A percentile compares a stretch with the other conserved stretches of the same genome.
phyloP scores from a whole-genome alignment of 1,284 basidiomycete species.

The Sporisorium graminicola region DNA sequence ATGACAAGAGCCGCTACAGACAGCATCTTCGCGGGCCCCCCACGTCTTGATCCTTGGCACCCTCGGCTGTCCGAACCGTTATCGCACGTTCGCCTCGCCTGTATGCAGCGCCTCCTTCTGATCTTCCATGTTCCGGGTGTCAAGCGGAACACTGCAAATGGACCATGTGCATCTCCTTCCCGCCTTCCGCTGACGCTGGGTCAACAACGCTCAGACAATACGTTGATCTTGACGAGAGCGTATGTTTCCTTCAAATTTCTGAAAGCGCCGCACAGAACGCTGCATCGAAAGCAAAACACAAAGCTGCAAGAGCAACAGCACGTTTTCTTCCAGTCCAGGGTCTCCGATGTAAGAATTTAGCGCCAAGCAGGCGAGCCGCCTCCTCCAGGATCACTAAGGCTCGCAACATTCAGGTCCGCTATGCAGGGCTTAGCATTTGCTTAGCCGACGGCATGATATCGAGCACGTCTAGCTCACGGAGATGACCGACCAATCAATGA shows the following conservation, averaged over 20 bases:
- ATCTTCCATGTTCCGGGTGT: constrained; percentile 10
- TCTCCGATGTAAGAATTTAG: background rate
- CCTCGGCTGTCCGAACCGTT: constrained; percentile 36
- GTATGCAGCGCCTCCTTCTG: constrained; percentile 3
- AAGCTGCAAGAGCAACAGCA: constrained; percentile 3
- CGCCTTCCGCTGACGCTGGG: too few species aligned
- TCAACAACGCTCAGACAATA: too few species aligned
- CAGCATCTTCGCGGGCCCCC: background rate
- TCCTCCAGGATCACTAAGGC: constrained; percentile 5
- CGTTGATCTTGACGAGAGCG: too few species aligned
- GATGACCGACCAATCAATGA: constrained; percentile 42
- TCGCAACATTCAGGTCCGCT: constrained; percentile 13
- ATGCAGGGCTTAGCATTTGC: constrained; percentile 14
- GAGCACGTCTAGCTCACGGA: constrained; percentile 15
- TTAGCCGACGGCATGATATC: constrained; percentile 24
- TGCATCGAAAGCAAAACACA: background rate
- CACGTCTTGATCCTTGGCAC: constrained; percentile 27
- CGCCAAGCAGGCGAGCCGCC: constrained; percentile 14
- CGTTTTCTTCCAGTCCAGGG: constrained; percentile 15
- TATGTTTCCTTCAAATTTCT: background rate
- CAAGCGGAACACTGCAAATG: background rate
- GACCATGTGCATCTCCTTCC: too few species aligned
- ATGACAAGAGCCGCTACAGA: constrained; percentile 7
- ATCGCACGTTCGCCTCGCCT: constrained; percentile 43
- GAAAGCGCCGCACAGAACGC: background rate